Conservation (phyloP, 495 filamentous ascomycete genomes). For the Penicillium longicatenatum region DNA sequence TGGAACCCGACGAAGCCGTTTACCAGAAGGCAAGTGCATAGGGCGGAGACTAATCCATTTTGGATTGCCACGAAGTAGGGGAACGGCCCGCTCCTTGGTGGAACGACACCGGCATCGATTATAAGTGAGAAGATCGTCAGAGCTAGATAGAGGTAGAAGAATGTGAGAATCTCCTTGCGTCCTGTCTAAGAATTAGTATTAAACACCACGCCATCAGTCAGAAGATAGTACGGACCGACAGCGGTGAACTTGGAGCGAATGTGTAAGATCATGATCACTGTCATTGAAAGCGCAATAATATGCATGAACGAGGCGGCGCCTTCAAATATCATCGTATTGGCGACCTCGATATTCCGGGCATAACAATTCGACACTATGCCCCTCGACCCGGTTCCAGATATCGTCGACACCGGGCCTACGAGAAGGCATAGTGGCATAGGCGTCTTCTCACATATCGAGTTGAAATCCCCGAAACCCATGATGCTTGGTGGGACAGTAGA, state of each 20-base stretch:
- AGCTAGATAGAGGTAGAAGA: conserved; percentile 96
- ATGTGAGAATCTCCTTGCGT: conserved; percentile 95
- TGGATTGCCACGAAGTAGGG: conserved; percentile 92
- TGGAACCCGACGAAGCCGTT: conserved; percentile 99
- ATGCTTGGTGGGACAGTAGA: conserved; percentile 29
- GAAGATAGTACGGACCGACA: conserved; percentile 70
- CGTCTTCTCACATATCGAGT: conserved; percentile 80
- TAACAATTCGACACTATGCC: conserved; percentile 92
- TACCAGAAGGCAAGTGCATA: conserved; percentile 87
- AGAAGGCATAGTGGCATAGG: conserved; percentile 85
- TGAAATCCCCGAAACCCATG: conserved; percentile 93
- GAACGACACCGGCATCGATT: conserved; percentile 91
- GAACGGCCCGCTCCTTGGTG: conserved; percentile 75
- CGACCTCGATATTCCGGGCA: conserved; percentile 90
- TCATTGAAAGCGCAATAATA: conserved; percentile 89
- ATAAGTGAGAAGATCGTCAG: conserved; percentile 86
- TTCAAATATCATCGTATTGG: conserved; percentile 98
- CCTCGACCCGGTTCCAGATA: conserved; percentile 65
- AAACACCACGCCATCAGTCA: not conserved
- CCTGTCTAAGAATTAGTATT: conserved; percentile 52
- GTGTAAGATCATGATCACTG: conserved; percentile 94
- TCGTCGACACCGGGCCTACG: conserved; percentile 66
- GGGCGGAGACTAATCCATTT: conserved; percentile 83
- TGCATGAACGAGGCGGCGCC: conserved; percentile 89
- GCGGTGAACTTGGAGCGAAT: conserved; percentile 97